A percentile compares a stretch with the other conserved stretches of the same genome.
These are phyloP conservation scores for Aureobasidium mangrovei DNA, from an alignment of 2,329 filamentous ascomycete species.

Conservation along the genomic window DNA sequence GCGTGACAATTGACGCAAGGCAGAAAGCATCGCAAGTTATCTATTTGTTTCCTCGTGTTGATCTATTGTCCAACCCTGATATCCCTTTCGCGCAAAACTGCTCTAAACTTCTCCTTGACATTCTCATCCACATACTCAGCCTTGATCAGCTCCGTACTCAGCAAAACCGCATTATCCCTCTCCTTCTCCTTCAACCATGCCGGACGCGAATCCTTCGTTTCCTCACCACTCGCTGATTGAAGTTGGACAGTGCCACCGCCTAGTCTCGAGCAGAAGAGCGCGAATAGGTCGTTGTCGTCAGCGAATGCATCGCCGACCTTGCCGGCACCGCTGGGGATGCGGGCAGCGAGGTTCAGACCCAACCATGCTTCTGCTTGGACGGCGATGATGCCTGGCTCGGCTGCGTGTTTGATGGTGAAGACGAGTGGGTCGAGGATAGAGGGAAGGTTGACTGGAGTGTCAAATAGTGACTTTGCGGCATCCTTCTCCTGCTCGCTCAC, in stretches of 20 bases:
- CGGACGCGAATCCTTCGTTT: not conserved
- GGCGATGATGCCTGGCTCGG: conserved; percentile 9
- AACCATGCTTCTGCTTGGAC: conserved; percentile 16
- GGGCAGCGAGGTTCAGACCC: conserved; percentile 8
- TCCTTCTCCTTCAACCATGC: conserved; percentile 29
- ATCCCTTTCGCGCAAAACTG: not conserved
- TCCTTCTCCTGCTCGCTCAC: not conserved
- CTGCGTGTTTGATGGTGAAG: conserved; percentile 11
- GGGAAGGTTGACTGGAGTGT: not conserved
- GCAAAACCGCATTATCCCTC: conserved; percentile 28
- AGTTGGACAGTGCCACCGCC: not conserved
- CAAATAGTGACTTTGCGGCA: not conserved
- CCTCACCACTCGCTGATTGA: conserved; percentile 23
- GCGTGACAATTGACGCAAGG: too few species aligned
- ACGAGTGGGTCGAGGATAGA: conserved; percentile 11
- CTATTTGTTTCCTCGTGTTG: too few species aligned
- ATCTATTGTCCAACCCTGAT: not conserved
- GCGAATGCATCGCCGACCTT: not conserved
- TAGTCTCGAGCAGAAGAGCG: not conserved
- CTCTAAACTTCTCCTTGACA: conserved; percentile 13
- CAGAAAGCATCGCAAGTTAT: too few species aligned
- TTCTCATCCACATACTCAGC: conserved; percentile 28
- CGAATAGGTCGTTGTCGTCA: not conserved
- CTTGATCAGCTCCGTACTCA: conserved; percentile 31
- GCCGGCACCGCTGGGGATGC: not conserved